Evolutionary conservation across 31 red algal genomes (phyloP).

Genomic region (Bonnemaisonia californica): DNA sequence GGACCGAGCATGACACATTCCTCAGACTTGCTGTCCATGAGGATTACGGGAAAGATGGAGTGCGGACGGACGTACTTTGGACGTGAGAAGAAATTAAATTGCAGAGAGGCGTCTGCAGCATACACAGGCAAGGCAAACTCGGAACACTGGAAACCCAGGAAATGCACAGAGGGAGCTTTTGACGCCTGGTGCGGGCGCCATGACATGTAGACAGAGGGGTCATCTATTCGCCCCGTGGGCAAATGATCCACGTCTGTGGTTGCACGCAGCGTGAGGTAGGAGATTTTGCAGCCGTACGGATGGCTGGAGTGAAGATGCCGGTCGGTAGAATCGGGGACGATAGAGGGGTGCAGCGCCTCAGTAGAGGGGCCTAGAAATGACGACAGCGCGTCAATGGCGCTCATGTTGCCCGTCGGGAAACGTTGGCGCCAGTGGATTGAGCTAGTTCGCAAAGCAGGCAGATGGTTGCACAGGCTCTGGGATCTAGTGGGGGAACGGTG

Average conservation of each 20-base stretch:
- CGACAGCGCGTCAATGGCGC: no score
- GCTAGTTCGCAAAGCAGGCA: no score
- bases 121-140: conserved; percentile 45
- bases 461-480: no score
- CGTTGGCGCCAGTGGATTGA: no score
- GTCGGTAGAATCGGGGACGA: no score
- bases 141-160: conserved; percentile 45
- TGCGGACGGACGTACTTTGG: conserved; percentile 46
- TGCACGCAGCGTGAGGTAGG: conserved; percentile 6
- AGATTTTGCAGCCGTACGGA: background rate
- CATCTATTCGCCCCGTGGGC: conserved; percentile 22
- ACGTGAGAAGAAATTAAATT: conserved; percentile 51
- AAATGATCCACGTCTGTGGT: background rate
- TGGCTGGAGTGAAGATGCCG: no score
- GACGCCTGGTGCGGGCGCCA: conserved; percentile 9
- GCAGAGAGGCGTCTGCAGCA: conserved; percentile 18
- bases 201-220: conserved; percentile 20
- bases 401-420: no score
- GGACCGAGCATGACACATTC: conserved; percentile 39
- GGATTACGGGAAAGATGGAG: conserved; percentile 37
- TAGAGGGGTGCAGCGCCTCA: no score
- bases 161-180: conserved; percentile 15
- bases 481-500: no score
- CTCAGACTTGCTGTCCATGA: conserved; percentile 6
- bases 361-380: no score